These are phyloP conservation scores for Irpex sp. DNA, from an alignment of 1,284 basidiomycete species.

Conservation along the genomic window DNA sequence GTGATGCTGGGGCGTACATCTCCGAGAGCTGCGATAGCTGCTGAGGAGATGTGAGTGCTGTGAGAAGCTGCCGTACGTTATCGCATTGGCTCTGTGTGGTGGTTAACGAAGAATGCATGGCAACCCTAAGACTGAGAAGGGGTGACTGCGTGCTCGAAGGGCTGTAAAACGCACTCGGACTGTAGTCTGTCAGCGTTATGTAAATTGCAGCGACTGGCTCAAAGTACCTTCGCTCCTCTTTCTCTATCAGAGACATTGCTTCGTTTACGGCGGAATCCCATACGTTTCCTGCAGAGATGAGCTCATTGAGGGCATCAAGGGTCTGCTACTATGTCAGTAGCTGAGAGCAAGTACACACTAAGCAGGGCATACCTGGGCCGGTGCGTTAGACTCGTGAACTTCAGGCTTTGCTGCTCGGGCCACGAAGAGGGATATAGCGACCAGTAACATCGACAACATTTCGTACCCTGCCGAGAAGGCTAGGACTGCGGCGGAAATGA, in stretches of 20 bases:
- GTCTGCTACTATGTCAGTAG: slow-evolving; percentile 37
- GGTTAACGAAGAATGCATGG: slow-evolving; percentile 67
- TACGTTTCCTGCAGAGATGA: slow-evolving; percentile 59
- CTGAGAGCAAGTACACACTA: not conserved
- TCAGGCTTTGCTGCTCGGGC: slow-evolving; percentile 34
- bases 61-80: slow-evolving; percentile 71
- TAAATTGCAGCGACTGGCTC: not conserved
- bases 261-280: slow-evolving; percentile 74
- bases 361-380: slow-evolving; percentile 46
- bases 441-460: slow-evolving; percentile 38
- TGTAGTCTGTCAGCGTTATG: slow-evolving; percentile 5
- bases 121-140: slow-evolving; percentile 58
- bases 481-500: slow-evolving; percentile 32
- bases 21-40: slow-evolving; percentile 72
- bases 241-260: slow-evolving; percentile 59
- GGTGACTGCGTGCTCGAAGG: slow-evolving; percentile 44
- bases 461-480: slow-evolving; percentile 48
- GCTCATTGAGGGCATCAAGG: slow-evolving; percentile 56
- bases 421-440: slow-evolving; percentile 40
- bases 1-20: slow-evolving; percentile 81
- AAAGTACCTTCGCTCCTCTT: slow-evolving; percentile 61
- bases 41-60: slow-evolving; percentile 65
- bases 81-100: slow-evolving; percentile 76
- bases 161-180: slow-evolving; percentile 32
- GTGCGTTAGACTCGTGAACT: slow-evolving; percentile 41